Percentiles rank a stretch among this genome's conserved stretches.
These are phyloP conservation scores for Solidago caesia DNA, from an alignment of 129 eudicot genomes.

Conservation along the genomic window DNA sequence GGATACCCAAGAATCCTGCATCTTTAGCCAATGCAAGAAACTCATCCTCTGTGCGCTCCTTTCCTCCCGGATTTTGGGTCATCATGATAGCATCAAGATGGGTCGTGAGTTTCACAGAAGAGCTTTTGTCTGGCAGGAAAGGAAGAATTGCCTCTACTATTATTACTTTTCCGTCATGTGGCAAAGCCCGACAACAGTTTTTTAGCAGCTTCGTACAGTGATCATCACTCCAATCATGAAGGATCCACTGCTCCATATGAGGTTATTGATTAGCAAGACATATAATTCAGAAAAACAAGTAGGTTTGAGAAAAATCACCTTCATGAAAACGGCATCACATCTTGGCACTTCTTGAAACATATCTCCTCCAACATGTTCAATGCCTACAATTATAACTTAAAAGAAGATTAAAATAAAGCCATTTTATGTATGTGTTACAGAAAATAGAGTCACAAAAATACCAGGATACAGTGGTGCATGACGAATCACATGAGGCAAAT, in stretches of 20 bases:
- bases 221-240: slow-evolving; percentile 56
- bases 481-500: slow-evolving; percentile 46
- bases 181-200: slow-evolving; percentile 50
- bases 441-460: slow-evolving; percentile 3
- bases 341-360: slow-evolving; percentile 54
- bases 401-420: neutral
- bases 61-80: slow-evolving; percentile 46
- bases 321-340: slow-evolving; percentile 57
- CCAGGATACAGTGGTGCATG: slow-evolving; percentile 36
- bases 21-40: slow-evolving; percentile 34
- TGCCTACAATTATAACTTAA: slow-evolving; percentile 16
- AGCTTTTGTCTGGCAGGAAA: slow-evolving; percentile 17
- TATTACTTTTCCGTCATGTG: slow-evolving; percentile 46
- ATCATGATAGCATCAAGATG: slow-evolving; percentile 37
- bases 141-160: slow-evolving; percentile 38
- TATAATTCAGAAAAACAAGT: neutral
- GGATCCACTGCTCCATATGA: slow-evolving; percentile 3
- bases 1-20: slow-evolving; percentile 39
- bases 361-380: slow-evolving; percentile 54
- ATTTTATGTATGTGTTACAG: neutral
- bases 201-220: slow-evolving; percentile 43
- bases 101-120: neutral
- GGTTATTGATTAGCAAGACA: neutral
- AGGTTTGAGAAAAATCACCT: slow-evolving; percentile 29
- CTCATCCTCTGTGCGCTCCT: slow-evolving; percentile 41